Conservation (phyloP, 2,329 filamentous ascomycete genomes). For the Colletotrichum abscissum region DNA sequence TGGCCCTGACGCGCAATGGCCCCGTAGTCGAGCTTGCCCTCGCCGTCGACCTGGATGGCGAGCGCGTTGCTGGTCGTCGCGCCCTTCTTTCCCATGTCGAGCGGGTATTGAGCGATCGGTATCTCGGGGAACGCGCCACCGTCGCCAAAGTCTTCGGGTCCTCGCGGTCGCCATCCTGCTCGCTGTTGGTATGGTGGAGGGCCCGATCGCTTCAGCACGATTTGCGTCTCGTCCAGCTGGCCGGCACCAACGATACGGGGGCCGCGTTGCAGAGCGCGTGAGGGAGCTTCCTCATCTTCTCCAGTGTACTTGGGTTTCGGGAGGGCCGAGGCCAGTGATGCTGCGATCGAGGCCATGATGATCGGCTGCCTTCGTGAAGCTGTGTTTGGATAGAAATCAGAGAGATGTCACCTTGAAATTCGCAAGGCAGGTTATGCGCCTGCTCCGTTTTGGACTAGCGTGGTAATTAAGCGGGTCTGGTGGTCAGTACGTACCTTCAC, state of each 20-base stretch:
- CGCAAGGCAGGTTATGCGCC: constrained; percentile 33
- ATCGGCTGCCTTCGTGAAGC: constrained; percentile 37
- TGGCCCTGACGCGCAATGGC: constrained; percentile 94
- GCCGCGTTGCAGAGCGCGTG: constrained; percentile 79
- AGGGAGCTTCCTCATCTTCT: constrained; percentile 84
- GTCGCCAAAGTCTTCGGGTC: constrained; percentile 92
- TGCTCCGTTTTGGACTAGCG: constrained; percentile 15
- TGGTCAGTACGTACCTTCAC: constrained; percentile 5
- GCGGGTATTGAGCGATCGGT: constrained; percentile 91
- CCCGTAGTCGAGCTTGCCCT: constrained; percentile 96
- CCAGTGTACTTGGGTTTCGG: constrained; percentile 93
- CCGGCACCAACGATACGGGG: constrained; percentile 84
- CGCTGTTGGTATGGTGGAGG: constrained; percentile 91
- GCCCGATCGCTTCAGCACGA: constrained; percentile 84
- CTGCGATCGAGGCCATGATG: constrained; percentile 74
- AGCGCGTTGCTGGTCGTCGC: constrained; percentile 83
- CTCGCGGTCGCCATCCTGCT: constrained; percentile 89
- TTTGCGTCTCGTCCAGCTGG: constrained; percentile 85
- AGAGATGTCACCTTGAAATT: constrained; percentile 35
- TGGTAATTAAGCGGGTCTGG: not conserved
- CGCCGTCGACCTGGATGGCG: constrained; percentile 88
- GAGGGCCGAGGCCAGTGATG: constrained; percentile 81
- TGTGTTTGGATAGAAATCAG: constrained; percentile 22
- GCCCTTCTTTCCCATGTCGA: constrained; percentile 91
- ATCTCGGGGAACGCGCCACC: constrained; percentile 97